Evolutionary conservation across 2,329 filamentous ascomycete species (phyloP), one percentile per base, ranked within the genome.

Genomic region (Diplodia seriata): DNA sequence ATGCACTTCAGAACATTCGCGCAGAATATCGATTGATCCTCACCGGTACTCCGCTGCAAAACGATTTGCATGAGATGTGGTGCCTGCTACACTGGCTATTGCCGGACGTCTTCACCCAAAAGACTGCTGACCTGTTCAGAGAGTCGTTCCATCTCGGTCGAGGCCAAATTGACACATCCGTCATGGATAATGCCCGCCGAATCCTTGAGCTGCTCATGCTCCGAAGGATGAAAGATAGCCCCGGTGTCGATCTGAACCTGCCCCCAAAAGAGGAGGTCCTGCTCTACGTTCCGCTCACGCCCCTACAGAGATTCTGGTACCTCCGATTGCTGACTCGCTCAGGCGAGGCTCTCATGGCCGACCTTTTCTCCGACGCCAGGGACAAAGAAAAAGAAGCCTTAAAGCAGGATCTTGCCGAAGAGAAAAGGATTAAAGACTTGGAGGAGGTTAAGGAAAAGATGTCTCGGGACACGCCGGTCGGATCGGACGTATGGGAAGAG

Each of bases 281-380:
- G 0, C 77, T 89, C 1, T 87, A 84, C 63, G 83, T 88, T 0
- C 86, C 86, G 0, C 74, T 89, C 0, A 86, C 85, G 0, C 84
- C 85, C 0, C 83, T 87, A 78, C 87, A 89, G 70, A 77, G 83
- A 1, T 84, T 85, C 49, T 87, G 85, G 84, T 89, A 89, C 66
- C 83, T 82, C 3, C 79, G 84, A 31, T 80, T 89, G 5, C 78
- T 89, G 11, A 89, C 86, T 0, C 83, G 83, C 18, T 79, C 84
- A 0, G 84, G 86, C 50, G 80, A 84, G 57, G 78, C 77, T 1
- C 79, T 86, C 54, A 75, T 88, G 0, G 81, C 85, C 40, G 84
- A 86, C 18, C 71, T 88, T 0, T 88, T 87, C 70, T 77, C 80
- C 47, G 79, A 80, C 20, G 79, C 80, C 0, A 83, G 82, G 69